Base-by-base conservation (phyloP, 192 early-diverging fungal genomes). In the Cetraspora pellucida region DNA sequence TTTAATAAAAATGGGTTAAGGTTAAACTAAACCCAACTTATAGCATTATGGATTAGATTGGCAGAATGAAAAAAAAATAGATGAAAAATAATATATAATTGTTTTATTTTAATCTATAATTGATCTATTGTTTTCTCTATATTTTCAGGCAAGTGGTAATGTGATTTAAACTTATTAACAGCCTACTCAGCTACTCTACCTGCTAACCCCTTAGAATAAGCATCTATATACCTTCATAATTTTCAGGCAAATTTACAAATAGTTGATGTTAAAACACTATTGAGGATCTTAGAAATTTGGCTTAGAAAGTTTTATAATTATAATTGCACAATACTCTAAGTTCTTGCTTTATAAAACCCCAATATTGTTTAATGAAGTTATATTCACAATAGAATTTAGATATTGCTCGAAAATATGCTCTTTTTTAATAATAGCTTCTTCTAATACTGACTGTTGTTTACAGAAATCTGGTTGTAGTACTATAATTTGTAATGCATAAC, bases 401-500 rank as follows among this genome's bases (percentile, higher is more conserved):
- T 37, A 37, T 37, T 5, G 31, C 5, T 37, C 66, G 25, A 68
- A 79, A 3, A 79, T 61, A 47, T 75, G 54, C 8, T 46, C 66
- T 2, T 47, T 21, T 46, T 55, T 44, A 54, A 23, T 64, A 30
- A 79, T n/a, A 10, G 49, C 30, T 46, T 79, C 78, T 2, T 74
- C 50, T 0, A 79, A 19, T 27, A 59, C 52, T n/a, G 72, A 60
- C 27, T 30, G 21, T 58, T 78, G 77, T 37, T 47, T 28, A 37
- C 4, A 10, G 43, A 78, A 78, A 54, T 78, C 68, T 23, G 58
- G 68, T 44, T 63, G 37, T 9, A 11, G 30, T 28, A 28, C 54
- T 27, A 78, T 47, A 11, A 70, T 71, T 47, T 59, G 57, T 10
- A 7, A 10, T 45, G 77, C 77, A 71, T 58, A 78, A 27, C 77